Conservation (phyloP, 2,329 filamentous ascomycete genomes). For the Fusarium redolens region DNA sequence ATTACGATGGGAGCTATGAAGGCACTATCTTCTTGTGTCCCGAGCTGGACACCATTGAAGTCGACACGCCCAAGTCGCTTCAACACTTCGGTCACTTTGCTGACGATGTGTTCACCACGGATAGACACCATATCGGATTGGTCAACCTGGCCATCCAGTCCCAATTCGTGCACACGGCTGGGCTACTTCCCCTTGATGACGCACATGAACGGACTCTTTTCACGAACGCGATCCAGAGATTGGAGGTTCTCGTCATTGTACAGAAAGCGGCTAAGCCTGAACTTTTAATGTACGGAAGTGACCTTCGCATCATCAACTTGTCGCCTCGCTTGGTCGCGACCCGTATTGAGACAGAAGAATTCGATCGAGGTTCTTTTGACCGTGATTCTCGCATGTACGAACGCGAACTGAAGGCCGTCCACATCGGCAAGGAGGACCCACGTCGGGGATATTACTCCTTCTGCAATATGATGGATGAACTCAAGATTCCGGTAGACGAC, state of each 20-base stretch:
- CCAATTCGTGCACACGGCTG: not conserved
- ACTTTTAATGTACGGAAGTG: not conserved
- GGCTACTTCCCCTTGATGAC: not conserved
- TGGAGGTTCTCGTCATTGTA: not conserved
- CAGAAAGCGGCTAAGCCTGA: not conserved
- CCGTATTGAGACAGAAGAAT: not conserved
- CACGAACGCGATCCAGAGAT: not conserved
- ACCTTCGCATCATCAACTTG: not conserved
- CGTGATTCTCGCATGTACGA: not conserved
- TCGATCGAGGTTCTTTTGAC: not conserved
- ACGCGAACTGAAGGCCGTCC: not conserved
- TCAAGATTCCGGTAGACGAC: accelerated
- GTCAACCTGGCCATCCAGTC: not conserved
- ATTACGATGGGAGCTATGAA: accelerated
- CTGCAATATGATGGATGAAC: not conserved
- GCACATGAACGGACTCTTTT: not conserved
- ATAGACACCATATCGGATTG: not conserved
- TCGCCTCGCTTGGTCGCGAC: accelerated
- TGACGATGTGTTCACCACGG: accelerated
- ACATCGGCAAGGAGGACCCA: not conserved
- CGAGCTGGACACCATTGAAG: not conserved
- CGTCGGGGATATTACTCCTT: not conserved
- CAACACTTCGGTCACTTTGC: not conserved
- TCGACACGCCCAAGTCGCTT: not conserved
- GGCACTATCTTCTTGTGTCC: not conserved